These are phyloP conservation scores for Parasitella parasitica DNA, from an alignment of 371 early-diverging fungal species.

Conservation along the genomic window DNA sequence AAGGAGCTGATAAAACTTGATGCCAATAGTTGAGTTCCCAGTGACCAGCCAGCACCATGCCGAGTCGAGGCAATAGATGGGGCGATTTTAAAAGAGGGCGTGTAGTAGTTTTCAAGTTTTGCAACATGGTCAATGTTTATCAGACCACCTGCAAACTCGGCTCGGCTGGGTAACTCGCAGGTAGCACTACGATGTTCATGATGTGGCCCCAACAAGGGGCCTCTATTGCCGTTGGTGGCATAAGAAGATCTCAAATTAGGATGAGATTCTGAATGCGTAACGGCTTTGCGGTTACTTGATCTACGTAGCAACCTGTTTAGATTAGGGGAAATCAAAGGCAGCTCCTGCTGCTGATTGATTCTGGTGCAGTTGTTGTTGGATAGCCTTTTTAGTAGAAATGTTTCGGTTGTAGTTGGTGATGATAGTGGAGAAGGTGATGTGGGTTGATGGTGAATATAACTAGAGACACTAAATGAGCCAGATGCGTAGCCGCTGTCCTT, in stretches of 20 bases:
- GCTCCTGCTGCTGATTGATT: neutral
- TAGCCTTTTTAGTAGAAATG: neutral
- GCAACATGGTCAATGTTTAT: conserved; percentile 24
- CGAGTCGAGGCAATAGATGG: conserved; percentile 14
- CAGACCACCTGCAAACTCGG: conserved; percentile 46
- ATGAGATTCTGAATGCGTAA: conserved; percentile 12
- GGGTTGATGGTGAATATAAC: neutral
- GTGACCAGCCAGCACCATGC: conserved; percentile 22
- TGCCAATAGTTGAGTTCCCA: conserved; percentile 14
- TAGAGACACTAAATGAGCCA: conserved; percentile 19
- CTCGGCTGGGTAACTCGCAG: conserved; percentile 20
- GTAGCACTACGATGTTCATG: too few relatives aligned
- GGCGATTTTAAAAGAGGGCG: neutral
- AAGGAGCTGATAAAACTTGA: conserved; percentile 37
- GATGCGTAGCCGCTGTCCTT: conserved; percentile 48
- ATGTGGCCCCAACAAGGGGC: neutral
- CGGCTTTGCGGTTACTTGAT: neutral
- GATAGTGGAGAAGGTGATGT: neutral
- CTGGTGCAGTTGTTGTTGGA: neutral
- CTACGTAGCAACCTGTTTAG: conserved; percentile 1
- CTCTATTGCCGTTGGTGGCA: neutral
- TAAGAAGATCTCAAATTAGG: conserved; percentile 12
- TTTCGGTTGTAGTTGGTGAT: neutral
- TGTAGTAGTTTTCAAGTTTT: neutral
- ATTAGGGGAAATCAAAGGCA: conserved; percentile 1